phyloP scores from a whole-genome alignment of 2,329 filamentous ascomycete species.

The Fusarium solani-melongenae region DNA sequence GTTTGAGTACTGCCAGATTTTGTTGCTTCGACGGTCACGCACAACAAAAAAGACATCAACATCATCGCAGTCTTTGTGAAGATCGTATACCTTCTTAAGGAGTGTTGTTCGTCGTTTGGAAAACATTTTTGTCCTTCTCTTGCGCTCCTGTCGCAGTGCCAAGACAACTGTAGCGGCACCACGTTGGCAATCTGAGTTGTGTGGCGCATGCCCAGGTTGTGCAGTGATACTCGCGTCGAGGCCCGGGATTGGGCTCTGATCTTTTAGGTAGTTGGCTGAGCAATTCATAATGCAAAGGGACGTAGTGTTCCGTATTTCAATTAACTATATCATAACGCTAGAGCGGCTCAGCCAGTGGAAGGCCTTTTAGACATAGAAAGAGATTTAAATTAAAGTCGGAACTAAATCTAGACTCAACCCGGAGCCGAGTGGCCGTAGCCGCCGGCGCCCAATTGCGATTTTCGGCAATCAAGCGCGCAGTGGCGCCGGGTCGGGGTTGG shows the following conservation, averaged over 20 bases:
- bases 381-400: background rate
- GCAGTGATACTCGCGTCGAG: background rate
- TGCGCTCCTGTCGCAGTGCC: background rate
- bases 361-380: background rate
- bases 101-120: background rate
- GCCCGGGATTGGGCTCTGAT: background rate
- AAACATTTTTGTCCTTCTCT: slow-evolving; percentile 1
- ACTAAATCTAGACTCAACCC: background rate
- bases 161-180: background rate
- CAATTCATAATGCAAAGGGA: background rate
- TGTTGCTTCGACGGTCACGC: slow-evolving; percentile 10
- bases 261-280: background rate
- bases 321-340: background rate
- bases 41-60: slow-evolving; percentile 13
- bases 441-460: background rate
- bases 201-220: background rate
- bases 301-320: background rate
- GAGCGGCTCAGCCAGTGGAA: background rate
- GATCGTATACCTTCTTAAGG: slow-evolving; percentile 3
- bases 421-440: background rate
- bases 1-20: slow-evolving; percentile 17
- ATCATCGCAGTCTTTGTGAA: slow-evolving; percentile 8
- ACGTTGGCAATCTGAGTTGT: background rate
- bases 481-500: background rate
- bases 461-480: background rate